phyloP scores from a whole-genome alignment of 2,329 filamentous ascomycete genomes.

The Arthrobotrys iridis region DNA sequence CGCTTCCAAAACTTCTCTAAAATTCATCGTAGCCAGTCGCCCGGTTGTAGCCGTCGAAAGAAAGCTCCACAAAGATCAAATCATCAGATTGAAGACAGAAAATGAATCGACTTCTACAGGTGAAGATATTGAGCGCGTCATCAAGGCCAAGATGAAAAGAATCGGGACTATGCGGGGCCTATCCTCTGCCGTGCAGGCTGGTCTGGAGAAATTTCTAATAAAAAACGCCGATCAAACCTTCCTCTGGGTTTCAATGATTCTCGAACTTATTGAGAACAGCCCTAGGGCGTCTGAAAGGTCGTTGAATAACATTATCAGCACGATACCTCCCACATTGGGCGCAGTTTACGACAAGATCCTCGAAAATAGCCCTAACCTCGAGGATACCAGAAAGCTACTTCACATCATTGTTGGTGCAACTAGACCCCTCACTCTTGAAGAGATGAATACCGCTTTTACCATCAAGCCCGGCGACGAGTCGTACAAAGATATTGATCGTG shows the following conservation, averaged over 20 bases:
- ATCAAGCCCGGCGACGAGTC: constrained; percentile 38
- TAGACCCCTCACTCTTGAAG: constrained; percentile 60
- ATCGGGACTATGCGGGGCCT: constrained; percentile 56
- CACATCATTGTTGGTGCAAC: constrained; percentile 61
- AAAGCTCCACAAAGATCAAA: constrained; percentile 58
- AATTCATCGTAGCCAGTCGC: constrained; percentile 62
- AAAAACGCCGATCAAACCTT: constrained; percentile 59
- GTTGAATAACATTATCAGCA: constrained; percentile 57
- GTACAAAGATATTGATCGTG: constrained; percentile 46
- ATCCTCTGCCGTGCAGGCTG: constrained; percentile 57
- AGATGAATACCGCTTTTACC: constrained; percentile 60
- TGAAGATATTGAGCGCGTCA: constrained; percentile 61
- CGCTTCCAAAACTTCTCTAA: constrained; percentile 56
- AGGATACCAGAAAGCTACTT: constrained; percentile 59
- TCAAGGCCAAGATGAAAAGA: constrained; percentile 58
- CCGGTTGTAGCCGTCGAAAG: too few species aligned
- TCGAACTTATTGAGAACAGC: constrained; percentile 58
- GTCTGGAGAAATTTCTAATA: constrained; percentile 44
- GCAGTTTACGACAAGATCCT: constrained; percentile 62
- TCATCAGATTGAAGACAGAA: constrained; percentile 61
- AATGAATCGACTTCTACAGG: constrained; percentile 60
- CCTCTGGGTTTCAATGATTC: constrained; percentile 62
- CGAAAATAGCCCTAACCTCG: constrained; percentile 56
- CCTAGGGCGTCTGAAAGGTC: too few species aligned
- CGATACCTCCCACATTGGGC: constrained; percentile 59